Conservation (phyloP, 176 grass and related monocot genomes). For the Musa beccarii region DNA sequence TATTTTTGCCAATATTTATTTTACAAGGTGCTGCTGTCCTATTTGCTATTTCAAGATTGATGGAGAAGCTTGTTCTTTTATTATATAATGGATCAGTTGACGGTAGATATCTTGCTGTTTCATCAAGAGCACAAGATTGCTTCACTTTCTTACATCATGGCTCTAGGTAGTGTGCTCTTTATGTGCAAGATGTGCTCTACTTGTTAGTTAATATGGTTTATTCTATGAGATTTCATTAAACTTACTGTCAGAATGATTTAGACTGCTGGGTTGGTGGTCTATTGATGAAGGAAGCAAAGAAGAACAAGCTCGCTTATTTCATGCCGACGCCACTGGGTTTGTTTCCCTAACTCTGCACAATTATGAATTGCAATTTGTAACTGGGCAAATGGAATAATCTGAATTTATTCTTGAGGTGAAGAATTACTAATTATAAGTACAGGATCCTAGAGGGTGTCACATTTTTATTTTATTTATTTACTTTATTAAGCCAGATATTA, state of each 20-base stretch:
- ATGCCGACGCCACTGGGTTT: constrained; percentile 38
- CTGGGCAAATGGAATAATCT: too few species aligned
- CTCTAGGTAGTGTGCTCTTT: constrained; percentile 36
- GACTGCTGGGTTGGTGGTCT: constrained; percentile 53
- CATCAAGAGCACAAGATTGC: constrained; percentile 33
- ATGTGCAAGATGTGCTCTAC: too few species aligned
- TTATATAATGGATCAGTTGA: constrained; percentile 23
- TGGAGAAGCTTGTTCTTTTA: constrained; percentile 44
- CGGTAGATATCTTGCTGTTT: constrained; percentile 34
- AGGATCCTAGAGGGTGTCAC: too few species aligned
- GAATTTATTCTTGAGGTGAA: too few species aligned
- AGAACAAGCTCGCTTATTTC: constrained; percentile 45
- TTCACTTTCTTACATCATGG: constrained; percentile 52
- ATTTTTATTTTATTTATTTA: too few species aligned
- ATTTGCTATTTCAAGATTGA: constrained; percentile 47
- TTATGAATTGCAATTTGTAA: too few species aligned
- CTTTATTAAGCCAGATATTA: too few species aligned
- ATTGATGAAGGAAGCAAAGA: constrained; percentile 66
- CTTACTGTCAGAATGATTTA: neutral
- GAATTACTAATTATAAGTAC: too few species aligned
- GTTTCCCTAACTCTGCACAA: constrained; percentile 12
- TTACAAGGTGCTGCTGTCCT: constrained; percentile 36
- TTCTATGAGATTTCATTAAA: too few species aligned
- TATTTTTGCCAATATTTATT: constrained; percentile 51
- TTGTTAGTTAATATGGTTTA: too few species aligned